Conservation (phyloP, 805 yeast genomes). For the Yamadazyma philogaea region DNA sequence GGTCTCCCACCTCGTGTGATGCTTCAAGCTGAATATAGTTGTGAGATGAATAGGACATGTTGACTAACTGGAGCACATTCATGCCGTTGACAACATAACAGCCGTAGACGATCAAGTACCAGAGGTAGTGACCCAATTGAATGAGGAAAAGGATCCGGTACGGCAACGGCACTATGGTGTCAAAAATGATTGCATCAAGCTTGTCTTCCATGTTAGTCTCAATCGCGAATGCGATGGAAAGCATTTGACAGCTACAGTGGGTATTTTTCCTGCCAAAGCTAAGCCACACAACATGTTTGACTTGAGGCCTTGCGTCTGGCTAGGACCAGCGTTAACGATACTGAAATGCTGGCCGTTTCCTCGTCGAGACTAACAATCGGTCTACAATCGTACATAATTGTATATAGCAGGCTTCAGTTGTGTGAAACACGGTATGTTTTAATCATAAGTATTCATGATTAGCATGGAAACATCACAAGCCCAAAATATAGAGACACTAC, state of each 20-base stretch:
- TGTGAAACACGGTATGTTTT: slow-evolving; percentile 20
- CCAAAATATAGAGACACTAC: neutral
- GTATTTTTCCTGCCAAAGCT: too few species aligned
- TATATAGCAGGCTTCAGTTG: slow-evolving; percentile 10
- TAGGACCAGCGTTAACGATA: too few species aligned
- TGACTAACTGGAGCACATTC: slow-evolving; percentile 45
- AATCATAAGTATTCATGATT: slow-evolving; percentile 52
- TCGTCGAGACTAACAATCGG: too few species aligned
- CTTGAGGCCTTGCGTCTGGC: neutral
- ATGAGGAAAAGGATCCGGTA: slow-evolving; percentile 48
- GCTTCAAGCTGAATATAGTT: slow-evolving; percentile 29
- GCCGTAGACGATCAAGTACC: slow-evolving; percentile 45
- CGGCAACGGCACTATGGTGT: slow-evolving; percentile 36
- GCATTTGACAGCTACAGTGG: too few species aligned
- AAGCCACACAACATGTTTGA: too few species aligned
- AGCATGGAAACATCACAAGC: slow-evolving; percentile 43
- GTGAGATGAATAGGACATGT: slow-evolving; percentile 38
- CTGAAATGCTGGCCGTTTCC: too few species aligned
- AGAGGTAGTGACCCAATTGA: slow-evolving; percentile 49
- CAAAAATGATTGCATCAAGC: slow-evolving; percentile 20
- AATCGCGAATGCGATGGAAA: slow-evolving; percentile 5
- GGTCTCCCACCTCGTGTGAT: slow-evolving; percentile 28
- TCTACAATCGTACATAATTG: too few species aligned
- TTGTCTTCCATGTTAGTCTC: slow-evolving; percentile 10
- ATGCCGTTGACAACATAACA: slow-evolving; percentile 37